These are phyloP conservation scores for Acanthamoeba castellanii DNA, from an alignment of 208 protist genomes.

Conservation along the genomic window DNA sequence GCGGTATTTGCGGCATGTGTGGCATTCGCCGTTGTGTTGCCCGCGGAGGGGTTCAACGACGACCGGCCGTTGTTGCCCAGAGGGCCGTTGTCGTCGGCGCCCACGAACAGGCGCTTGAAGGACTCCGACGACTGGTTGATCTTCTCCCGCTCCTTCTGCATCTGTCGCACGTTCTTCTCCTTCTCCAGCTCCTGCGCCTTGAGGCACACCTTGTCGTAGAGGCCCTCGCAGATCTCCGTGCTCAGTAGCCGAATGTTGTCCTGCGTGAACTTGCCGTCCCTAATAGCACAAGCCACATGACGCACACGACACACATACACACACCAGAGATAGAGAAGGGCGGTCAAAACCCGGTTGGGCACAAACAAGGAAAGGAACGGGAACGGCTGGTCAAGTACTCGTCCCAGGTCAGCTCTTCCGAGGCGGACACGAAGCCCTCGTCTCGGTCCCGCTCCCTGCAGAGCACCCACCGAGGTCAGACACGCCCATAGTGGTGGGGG, in stretches of 20 bases:
- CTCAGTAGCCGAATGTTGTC: constrained; percentile 19
- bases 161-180: background rate
- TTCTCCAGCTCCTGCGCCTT: constrained; percentile 28
- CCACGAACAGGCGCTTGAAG: constrained; percentile 39
- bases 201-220: constrained; percentile 43
- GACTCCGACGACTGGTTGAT: constrained; percentile 37
- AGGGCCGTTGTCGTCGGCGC: background rate
- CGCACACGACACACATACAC: background rate
- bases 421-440: constrained; percentile 42
- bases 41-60: background rate
- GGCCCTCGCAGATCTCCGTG: background rate
- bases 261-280: constrained; percentile 25
- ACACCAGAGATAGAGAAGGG: background rate
- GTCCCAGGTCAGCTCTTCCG: constrained; percentile 18
- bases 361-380: too few species aligned
- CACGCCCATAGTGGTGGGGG: too few species aligned
- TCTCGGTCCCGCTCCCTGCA: constrained; percentile 21
- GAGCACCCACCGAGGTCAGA: too few species aligned
- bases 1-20: background rate
- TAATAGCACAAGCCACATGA: background rate
- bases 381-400: background rate
- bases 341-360: too few species aligned
- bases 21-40: background rate
- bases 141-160: constrained; percentile 15
- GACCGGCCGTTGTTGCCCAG: background rate